Evolutionary conservation across 2,329 filamentous ascomycete genomes (phyloP), one percentile per base, ranked within the genome.

Genomic region (Aspergillus hiratsukae): DNA sequence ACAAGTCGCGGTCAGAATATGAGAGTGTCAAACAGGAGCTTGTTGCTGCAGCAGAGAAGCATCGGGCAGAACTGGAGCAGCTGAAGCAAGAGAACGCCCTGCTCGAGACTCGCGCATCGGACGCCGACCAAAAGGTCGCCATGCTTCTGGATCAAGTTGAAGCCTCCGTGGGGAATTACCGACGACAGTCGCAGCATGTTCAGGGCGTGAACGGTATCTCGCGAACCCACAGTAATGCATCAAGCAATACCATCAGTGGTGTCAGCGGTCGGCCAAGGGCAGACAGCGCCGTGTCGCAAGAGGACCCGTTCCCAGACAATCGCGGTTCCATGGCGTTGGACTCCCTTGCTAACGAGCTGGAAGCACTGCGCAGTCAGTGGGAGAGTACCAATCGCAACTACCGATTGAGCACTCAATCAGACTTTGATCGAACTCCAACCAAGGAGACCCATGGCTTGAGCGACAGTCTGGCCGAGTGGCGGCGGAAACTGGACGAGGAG

Each of bases 351-450:
- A 91, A 85, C 61, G 94, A 99, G 76, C 85, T 99, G 7, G 94
- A 99, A 72, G 89, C 90, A 11, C 81, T 99, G 49, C 86, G 93
- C 52, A 90, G 81, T 52, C 92, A 97, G 67, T 99, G 94, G 94
- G 91, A 97, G 76, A 90, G 88, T 41, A 96, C 91, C 11, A 97
- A 93, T 77, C 94, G 95, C 75, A 95, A 90, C 67, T 97, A 97
- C 73, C 88, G 94, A 25, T 78, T 97, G 48, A 96, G 90, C 74
- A 92, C 88, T 68, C 86, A 89, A 52, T 95, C 96, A 66, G 92
- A 97, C 70, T 92, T 95, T 65, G 92, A 96, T 55, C 78, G 76
- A 49, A 79, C 78, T 1, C 77, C 77, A 17, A 78, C 77, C 14
- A 77, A 75, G 63, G 77, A 78, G 40, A 72, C 67, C 23, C 43